Conservation (phyloP, 2,329 filamentous ascomycete genomes). For the Penicillium capsulatum region DNA sequence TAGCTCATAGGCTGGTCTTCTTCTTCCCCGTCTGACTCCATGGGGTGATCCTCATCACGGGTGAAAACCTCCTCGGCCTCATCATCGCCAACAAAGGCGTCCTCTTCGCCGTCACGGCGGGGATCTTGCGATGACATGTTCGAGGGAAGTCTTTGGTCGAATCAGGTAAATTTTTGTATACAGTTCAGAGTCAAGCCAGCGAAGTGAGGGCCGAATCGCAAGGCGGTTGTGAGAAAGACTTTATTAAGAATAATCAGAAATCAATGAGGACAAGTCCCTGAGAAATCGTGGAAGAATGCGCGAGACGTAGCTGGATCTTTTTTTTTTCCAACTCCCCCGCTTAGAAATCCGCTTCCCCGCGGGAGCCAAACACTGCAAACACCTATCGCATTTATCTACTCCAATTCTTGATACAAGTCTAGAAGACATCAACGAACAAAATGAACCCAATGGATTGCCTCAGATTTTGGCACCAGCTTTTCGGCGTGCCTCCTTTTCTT, state of each 20-base stretch:
- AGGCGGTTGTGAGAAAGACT: too few relatives aligned
- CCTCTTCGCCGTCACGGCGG: conserved; percentile 55
- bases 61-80: conserved; percentile 75
- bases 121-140: conserved; percentile 37
- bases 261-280: too few relatives aligned
- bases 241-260: too few relatives aligned
- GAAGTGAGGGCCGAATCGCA: too few relatives aligned
- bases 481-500: conserved; percentile 65
- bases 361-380: conserved; percentile 22
- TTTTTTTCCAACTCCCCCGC: conserved; percentile 22
- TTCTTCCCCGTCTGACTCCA: conserved; percentile 68
- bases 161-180: too few relatives aligned
- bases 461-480: conserved; percentile 64
- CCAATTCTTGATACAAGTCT: not conserved
- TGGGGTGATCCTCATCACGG: conserved; percentile 64
- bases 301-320: conserved; percentile 8
- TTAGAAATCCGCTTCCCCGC: conserved; percentile 27
- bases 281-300: conserved; percentile 6
- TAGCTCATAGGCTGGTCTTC: conserved; percentile 50
- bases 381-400: not conserved
- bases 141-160: not conserved
- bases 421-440: not conserved
- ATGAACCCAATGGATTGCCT: conserved; percentile 5
- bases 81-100: conserved; percentile 69
- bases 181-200: too few relatives aligned